Base-by-base conservation (phyloP, 352 stramenopile genomes). In the Pseudoperonospora humuli region DNA sequence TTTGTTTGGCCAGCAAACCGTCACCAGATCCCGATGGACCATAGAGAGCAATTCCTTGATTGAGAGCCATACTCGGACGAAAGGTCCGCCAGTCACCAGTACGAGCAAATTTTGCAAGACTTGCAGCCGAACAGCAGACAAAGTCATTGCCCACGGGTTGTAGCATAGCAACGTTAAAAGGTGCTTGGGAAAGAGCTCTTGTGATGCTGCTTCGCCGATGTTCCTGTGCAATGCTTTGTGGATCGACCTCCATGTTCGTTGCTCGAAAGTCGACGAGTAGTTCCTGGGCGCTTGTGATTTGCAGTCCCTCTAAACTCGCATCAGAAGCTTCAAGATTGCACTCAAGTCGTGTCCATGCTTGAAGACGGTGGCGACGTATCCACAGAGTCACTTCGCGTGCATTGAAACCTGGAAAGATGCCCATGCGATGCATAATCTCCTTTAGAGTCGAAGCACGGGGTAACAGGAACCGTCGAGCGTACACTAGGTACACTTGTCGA, bases 231-330 rank as follows among this genome's bases (percentile, higher is more conserved):
- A 59, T 40, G 27, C 59, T 64, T 15, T 54, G 41, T 15, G 34
- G 43, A 10, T 65, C 50, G 7, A 58, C 52, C 9, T 68, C 54
- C 39, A 61, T 64, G 10, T 62, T 44, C 21, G 69, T 41, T 10
- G 70, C 56, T 29, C 70, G 70, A 20, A 86, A 85, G 50, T 89
- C 74, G 21, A 89, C 64, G 13, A 89, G 65, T 26, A 89, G 32
- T 28, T 89, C 76, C 38, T 77, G 54, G 0, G 64, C 48, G 34
- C 61, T 80, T 21, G 65, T 58, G 26, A 88, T 60, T 4, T 64
- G 47, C 6, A 84, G 45, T 4, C 64, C 49, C 0, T 64, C 43
- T 1, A 86, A 47, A 8, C 70, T 73, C n/a, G 56, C 59, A 9
- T 48, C 41, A 1, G 61, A 58, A 5, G 54, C 58, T 34, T 82